Evolutionary conservation across 140 eudicot species (phyloP).

Genomic region (Oenanthe javanica): DNA sequence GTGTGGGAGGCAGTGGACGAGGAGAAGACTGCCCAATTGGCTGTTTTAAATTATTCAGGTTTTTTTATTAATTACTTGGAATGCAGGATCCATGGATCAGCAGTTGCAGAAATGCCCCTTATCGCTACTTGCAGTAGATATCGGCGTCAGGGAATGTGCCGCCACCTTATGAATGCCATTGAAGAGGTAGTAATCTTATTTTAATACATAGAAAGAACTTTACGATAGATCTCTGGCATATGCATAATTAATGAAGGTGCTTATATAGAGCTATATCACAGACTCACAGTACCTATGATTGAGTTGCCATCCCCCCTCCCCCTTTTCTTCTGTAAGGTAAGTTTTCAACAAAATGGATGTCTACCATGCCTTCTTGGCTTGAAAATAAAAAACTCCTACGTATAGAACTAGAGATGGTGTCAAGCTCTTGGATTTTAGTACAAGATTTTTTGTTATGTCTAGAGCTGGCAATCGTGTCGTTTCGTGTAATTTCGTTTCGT

Average conservation of each 20-base stretch:
- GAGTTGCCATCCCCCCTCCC: too few species aligned
- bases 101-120: conserved; percentile 92
- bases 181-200: conserved; percentile 56
- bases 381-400: not conserved
- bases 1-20: not conserved
- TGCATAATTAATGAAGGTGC: not conserved
- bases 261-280: not conserved
- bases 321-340: not conserved
- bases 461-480: too few species aligned
- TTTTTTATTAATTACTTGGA: not conserved
- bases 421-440: not conserved
- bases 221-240: not conserved
- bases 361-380: not conserved
- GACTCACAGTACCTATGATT: too few species aligned
- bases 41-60: not conserved
- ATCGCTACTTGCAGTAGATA: conserved; percentile 84
- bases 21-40: not conserved
- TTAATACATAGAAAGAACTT: not conserved
- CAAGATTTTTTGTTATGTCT: too few species aligned
- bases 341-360: not conserved
- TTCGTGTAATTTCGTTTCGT: too few species aligned
- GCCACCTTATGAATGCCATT: conserved; percentile 66
- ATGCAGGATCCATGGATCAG: conserved; percentile 71
- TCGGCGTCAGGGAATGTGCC: conserved; percentile 97
- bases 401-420: not conserved